Evolutionary conservation across 306 rosid genomes (phyloP).

Genomic region (Rubus idaeus): DNA sequence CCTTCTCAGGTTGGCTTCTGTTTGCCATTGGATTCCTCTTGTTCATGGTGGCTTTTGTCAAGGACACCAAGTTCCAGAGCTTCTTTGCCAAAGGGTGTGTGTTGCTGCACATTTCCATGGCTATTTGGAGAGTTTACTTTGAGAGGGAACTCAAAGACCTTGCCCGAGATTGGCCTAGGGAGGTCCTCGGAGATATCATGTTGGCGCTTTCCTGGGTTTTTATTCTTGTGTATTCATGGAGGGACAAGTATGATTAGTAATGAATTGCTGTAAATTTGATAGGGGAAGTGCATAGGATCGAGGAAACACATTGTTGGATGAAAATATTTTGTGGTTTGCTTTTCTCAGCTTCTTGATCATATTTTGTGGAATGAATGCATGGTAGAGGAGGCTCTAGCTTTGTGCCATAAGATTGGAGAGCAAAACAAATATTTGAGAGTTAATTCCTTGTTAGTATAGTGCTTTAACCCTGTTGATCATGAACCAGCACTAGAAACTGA

Average conservation of each 20-base stretch:
- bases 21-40: conserved; percentile 67
- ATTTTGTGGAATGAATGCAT: neutral
- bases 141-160: conserved; percentile 64
- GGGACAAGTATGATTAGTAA: conserved; percentile 78
- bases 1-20: conserved; percentile 81
- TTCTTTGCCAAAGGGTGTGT: conserved; percentile 91
- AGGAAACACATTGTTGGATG: neutral
- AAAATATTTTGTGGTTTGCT: conserved; percentile 5
- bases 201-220: conserved; percentile 79
- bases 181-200: conserved; percentile 67
- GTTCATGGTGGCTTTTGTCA: conserved; percentile 81
- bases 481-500: too few species aligned
- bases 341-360: neutral
- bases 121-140: conserved; percentile 77
- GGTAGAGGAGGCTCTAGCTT: neutral
- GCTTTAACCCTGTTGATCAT: neutral
- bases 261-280: neutral
- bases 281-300: neutral
- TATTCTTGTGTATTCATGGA: conserved; percentile 74
- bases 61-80: conserved; percentile 79
- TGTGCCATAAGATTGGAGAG: neutral
- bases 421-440: neutral
- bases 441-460: neutral
- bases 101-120: conserved; percentile 81
- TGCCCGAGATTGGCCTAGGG: conserved; percentile 68